A percentile compares a stretch with the other conserved stretches of the same genome.
Evolutionary conservation across 1,139 yeast genomes (phyloP).

Genomic region (Casaregolazyma suthepensis): DNA sequence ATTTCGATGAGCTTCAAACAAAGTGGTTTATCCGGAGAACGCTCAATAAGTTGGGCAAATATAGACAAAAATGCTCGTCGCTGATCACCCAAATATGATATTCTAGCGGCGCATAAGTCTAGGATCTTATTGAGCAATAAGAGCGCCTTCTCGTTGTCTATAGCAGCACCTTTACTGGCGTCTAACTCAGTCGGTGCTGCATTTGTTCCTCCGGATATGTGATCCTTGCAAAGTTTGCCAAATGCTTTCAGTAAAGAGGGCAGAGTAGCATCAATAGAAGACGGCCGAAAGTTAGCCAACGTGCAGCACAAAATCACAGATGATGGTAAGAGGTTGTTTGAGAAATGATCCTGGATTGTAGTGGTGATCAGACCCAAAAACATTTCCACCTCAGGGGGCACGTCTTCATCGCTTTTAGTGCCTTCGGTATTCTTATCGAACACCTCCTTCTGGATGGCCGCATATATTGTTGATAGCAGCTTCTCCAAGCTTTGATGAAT

Average conservation of each 20-base stretch:
- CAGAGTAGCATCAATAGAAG: slow-evolving; percentile 64
- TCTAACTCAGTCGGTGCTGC: slow-evolving; percentile 12
- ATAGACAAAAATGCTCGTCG: slow-evolving; percentile 80
- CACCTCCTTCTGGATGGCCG: background rate
- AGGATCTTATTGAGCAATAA: slow-evolving; percentile 69
- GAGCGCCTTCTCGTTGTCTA: slow-evolving; percentile 73
- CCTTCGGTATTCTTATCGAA: slow-evolving; percentile 3
- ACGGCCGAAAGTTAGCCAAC: slow-evolving; percentile 66
- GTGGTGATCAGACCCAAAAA: slow-evolving; percentile 58
- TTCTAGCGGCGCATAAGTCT: slow-evolving; percentile 72
- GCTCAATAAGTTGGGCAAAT: slow-evolving; percentile 83
- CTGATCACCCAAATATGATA: slow-evolving; percentile 84
- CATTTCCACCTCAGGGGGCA: slow-evolving; percentile 50
- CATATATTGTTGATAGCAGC: slow-evolving; percentile 39
- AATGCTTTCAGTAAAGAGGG: slow-evolving; percentile 80
- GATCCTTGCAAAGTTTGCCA: slow-evolving; percentile 84
- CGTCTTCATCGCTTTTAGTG: slow-evolving; percentile 39
- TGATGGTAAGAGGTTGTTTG: slow-evolving; percentile 79
- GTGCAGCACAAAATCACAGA: slow-evolving; percentile 88
- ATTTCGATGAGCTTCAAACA: slow-evolving; percentile 70
- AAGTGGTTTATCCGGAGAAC: slow-evolving; percentile 73
- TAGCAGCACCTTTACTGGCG: slow-evolving; percentile 9
- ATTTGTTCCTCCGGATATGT: slow-evolving; percentile 37
- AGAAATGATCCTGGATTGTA: slow-evolving; percentile 78
- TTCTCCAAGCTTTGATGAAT: slow-evolving; percentile 46